A percentile compares a stretch with the other conserved stretches of the same genome.
Evolutionary conservation across 1,284 basidiomycete species (phyloP).

Genomic region (Ceratobasidium sp.): DNA sequence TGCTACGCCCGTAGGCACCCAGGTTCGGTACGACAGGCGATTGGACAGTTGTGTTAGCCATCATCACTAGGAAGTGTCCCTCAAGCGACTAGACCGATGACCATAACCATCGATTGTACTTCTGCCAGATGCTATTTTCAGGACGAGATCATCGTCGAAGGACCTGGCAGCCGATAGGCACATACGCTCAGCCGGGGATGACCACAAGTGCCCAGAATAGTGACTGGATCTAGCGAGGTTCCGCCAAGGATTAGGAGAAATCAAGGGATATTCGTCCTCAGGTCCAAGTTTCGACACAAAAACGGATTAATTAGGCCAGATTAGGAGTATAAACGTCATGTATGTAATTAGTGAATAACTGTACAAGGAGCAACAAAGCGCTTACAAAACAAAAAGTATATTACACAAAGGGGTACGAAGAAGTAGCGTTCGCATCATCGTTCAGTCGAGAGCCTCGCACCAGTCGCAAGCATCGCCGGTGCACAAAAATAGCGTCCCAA

Average conservation of each 20-base stretch:
- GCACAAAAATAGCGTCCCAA: slow-evolving; percentile 29
- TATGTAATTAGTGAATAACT: slow-evolving; percentile 1
- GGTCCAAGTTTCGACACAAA: background rate
- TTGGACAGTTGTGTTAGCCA: background rate
- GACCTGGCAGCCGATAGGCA: background rate
- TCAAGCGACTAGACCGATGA: background rate
- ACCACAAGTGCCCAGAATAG: background rate
- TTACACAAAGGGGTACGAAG: slow-evolving; percentile 1
- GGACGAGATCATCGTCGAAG: background rate
- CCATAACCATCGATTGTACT: background rate
- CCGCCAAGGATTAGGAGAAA: slow-evolving; percentile 29
- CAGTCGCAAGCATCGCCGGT: slow-evolving; percentile 23
- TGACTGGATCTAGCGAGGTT: slow-evolving; percentile 9
- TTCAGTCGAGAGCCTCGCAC: slow-evolving; percentile 32
- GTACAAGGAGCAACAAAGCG: slow-evolving; percentile 1
- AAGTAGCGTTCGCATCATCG: background rate
- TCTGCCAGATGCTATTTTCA: background rate
- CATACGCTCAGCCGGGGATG: background rate
- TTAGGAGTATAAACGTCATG: background rate
- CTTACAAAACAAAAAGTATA: slow-evolving; percentile 1
- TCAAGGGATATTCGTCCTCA: background rate
- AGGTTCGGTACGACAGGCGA: no score
- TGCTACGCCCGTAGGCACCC: no score
- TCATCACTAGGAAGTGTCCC: background rate
- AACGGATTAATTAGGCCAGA: background rate